Evolutionary conservation across 2,329 filamentous ascomycete species (phyloP), one percentile per base, ranked within the genome.

Genomic region (Penicillium palitans): DNA sequence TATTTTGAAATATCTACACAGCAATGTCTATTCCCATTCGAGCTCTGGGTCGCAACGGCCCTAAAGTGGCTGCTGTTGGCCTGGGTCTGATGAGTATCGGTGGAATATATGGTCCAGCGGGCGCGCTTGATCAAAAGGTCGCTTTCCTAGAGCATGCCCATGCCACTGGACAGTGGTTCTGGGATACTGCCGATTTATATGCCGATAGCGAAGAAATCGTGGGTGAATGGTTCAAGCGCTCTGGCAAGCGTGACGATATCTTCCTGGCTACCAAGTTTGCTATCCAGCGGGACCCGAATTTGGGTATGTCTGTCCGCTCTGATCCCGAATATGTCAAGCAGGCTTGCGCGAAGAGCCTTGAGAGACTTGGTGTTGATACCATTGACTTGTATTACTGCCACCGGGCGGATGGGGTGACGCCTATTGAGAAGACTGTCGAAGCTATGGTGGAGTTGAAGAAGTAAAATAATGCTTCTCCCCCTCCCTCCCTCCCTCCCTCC

Each of bases 351-450:
- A 67, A 56, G 42, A 76, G 72, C 54, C 61, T 79, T 7, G 53
- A 73, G 55, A 66, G 71, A 41, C 66, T 80, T 4, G 72, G 74
- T 0, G 64, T 75, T 6, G 67, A 76, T 12, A 66, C 65, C 9
- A 77, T 80, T 54, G 77, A 80, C 58, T 65, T 80, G 3, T 78
- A 79, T 60, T 80, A 80, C 61, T 73, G 73, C 31, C 78, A 80
- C 58, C 75, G 78, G 2, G 71, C 79, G 9, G 77, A 80, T 60
- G 62, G 62, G 4, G 71, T 74, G 45, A 76, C 74, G 0, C 78
- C 78, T 1, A 76, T 80, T 57, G 78, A 80, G 60, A 74, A 77
- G 68, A 79, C 76, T 0, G 68, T 79, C 0, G 59, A 74, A 50
- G 76, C 75, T 2, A 77, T 80, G 74, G 74, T 70, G 3, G 74